Percentiles rank a stretch among this genome's conserved stretches.
Evolutionary conservation across 768 basidiomycete species (phyloP).

Genomic region (Rhizopogon salebrosus): DNA sequence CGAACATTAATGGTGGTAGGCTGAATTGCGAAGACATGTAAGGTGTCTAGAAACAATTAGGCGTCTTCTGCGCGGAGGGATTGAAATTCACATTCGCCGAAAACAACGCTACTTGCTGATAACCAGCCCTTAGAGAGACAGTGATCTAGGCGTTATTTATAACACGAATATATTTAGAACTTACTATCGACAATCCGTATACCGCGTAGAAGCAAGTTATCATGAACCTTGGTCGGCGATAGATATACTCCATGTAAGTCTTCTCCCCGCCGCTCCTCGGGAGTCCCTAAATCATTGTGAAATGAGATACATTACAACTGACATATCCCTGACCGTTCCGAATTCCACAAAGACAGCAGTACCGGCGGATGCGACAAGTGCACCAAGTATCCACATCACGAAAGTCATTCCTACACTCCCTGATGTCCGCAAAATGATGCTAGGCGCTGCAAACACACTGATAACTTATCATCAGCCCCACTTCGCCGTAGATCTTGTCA

Average conservation of each 20-base stretch:
- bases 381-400: slow-evolving; percentile 67
- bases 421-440: slow-evolving; percentile 58
- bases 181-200: slow-evolving; percentile 54
- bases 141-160: not conserved
- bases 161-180: slow-evolving; percentile 13
- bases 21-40: slow-evolving; percentile 46
- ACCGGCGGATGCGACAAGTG: slow-evolving; percentile 58
- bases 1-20: slow-evolving; percentile 46
- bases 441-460: slow-evolving; percentile 70
- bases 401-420: slow-evolving; percentile 69
- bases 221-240: slow-evolving; percentile 54
- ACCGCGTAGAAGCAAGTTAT: slow-evolving; percentile 53
- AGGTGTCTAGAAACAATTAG: slow-evolving; percentile 40
- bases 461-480: slow-evolving; percentile 1
- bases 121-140: slow-evolving; percentile 43
- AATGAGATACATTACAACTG: not conserved
- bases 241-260: slow-evolving; percentile 72
- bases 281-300: slow-evolving; percentile 40
- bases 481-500: not conserved
- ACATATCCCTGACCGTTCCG: slow-evolving; percentile 48
- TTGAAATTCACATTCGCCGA: slow-evolving; percentile 60
- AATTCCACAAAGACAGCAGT: slow-evolving; percentile 73
- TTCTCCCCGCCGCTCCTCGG: slow-evolving; percentile 74
- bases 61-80: not conserved
- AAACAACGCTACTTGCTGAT: slow-evolving; percentile 57